These are phyloP conservation scores for Oenanthe javanica DNA, from an alignment of 140 eudicot genomes.

Conservation along the genomic window DNA sequence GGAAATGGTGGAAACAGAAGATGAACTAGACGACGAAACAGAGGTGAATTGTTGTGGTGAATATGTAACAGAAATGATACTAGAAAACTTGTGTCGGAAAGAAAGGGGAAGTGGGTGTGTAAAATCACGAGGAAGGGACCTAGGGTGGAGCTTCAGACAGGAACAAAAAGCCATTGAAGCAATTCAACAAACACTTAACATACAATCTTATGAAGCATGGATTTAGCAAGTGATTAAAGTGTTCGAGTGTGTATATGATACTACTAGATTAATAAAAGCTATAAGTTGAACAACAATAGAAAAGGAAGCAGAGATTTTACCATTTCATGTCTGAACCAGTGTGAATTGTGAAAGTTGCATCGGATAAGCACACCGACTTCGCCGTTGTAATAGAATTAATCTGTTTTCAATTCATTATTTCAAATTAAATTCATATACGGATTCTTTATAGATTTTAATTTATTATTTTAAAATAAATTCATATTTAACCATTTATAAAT, in stretches of 20 bases:
- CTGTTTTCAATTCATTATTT: too few relatives aligned
- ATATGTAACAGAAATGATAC: slow-evolving; percentile 21
- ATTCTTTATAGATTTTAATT: too few relatives aligned
- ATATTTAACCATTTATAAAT: too few relatives aligned
- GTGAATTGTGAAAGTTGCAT: neutral
- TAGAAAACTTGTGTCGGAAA: slow-evolving; percentile 25
- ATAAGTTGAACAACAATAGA: neutral
- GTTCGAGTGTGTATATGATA: neutral
- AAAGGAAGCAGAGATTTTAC: neutral
- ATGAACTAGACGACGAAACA: slow-evolving; percentile 32
- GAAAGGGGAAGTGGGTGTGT: slow-evolving; percentile 17
- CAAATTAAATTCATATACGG: too few relatives aligned
- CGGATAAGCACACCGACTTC: neutral
- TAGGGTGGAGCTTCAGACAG: slow-evolving; percentile 49
- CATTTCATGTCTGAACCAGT: neutral
- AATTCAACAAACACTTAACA: slow-evolving; percentile 35
- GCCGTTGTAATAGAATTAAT: neutral
- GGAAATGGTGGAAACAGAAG: slow-evolving; percentile 28
- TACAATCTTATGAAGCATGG: slow-evolving; percentile 8
- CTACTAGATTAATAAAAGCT: neutral
- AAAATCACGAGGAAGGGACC: slow-evolving; percentile 27
- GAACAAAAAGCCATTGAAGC: slow-evolving; percentile 60
- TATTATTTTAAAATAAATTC: too few relatives aligned
- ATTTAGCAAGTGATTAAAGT: neutral
- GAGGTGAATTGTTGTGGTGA: slow-evolving; percentile 11